Percentiles rank a stretch among this genome's conserved stretches.
phyloP scores from a whole-genome alignment of 2,329 filamentous ascomycete genomes.

The Salinomyces thailandicus region DNA sequence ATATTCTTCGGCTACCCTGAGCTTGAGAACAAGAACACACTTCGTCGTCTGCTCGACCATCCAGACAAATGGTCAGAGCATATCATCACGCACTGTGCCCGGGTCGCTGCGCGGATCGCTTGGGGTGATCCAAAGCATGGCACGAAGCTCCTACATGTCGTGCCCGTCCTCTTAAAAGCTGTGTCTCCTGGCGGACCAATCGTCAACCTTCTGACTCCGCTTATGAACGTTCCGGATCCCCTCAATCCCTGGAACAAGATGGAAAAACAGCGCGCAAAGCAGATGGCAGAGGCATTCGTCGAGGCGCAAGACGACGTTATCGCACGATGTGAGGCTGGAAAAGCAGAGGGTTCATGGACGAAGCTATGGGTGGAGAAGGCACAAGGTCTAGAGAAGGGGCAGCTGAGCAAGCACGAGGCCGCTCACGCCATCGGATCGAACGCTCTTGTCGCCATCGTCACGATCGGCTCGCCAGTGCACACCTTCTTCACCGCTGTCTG shows the following conservation, averaged over 20 bases:
- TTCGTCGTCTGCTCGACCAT: slow-evolving; percentile 22
- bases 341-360: slow-evolving; percentile 21
- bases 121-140: slow-evolving; percentile 26
- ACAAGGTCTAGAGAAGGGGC: slow-evolving; percentile 17
- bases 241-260: slow-evolving; percentile 23
- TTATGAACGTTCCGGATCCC: slow-evolving; percentile 20
- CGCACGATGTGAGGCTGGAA: slow-evolving; percentile 16
- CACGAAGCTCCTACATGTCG: slow-evolving; percentile 25
- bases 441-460: slow-evolving; percentile 11
- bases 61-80: slow-evolving; percentile 26
- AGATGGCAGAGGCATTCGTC: slow-evolving; percentile 25
- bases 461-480: slow-evolving; percentile 10
- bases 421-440: slow-evolving; percentile 8
- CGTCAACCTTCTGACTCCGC: slow-evolving; percentile 25
- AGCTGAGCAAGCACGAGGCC: slow-evolving; percentile 5
- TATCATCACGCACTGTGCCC: slow-evolving; percentile 24
- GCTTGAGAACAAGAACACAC: slow-evolving; percentile 25
- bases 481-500: slow-evolving; percentile 9
- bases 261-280: slow-evolving; percentile 18
- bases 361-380: slow-evolving; percentile 24
- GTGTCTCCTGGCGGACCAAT: slow-evolving; percentile 25
- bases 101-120: slow-evolving; percentile 23
- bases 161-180: slow-evolving; percentile 24
- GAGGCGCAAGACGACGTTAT: slow-evolving; percentile 24
- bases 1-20: slow-evolving; percentile 24